Evolutionary conservation across 257 asterid species (phyloP), one percentile per base, ranked within the genome.

Genomic region (Penstemon newberryi): DNA sequence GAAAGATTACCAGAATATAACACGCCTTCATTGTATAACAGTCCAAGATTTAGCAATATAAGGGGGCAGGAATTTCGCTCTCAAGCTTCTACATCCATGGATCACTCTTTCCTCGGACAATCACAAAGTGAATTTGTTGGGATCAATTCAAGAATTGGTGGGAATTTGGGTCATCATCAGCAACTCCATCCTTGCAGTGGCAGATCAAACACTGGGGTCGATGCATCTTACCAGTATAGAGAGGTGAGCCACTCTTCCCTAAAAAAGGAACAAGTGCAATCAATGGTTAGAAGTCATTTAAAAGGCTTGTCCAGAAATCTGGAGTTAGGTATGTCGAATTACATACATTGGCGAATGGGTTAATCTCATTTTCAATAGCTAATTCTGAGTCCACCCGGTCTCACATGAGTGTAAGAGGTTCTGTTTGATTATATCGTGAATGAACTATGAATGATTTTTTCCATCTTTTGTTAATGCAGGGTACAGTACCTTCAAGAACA

Each of bases 11-110:
- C 56, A 6, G 82, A 78, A 58, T 63, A 64, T 70, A 63, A 54
- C 65, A 53, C 80, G 3, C 25, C 56, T 58, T 58, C 75, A 15
- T 49, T 73, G 66, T 75, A 74, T 11, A 64, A 63, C 62, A 66
- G 77, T 39, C 69, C 82, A 19, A 70, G 84, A 74, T 64, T 78
- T 54, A 76, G 81, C 77, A 73, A 71, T 81, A 65, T 77, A 75
- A 82, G 83, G 65, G 84, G 62, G 36, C 85, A 70, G 45, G 73
- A 65, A 37, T 55, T 76, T 79, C 74, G 60, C 76, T 66, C 70
- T 60, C 86, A 80, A 77, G 84, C 96, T 71, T 89, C 92, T 54
- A 74, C 98, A 46, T 89, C 95, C 54, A 69, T 72, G 3, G 76
- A 66, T 61, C 74, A 79, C 49, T 66, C 83, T 54, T 77, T 79